Conservation (phyloP, 2,329 filamentous ascomycete genomes). For the Clonostachys rhizophaga region DNA sequence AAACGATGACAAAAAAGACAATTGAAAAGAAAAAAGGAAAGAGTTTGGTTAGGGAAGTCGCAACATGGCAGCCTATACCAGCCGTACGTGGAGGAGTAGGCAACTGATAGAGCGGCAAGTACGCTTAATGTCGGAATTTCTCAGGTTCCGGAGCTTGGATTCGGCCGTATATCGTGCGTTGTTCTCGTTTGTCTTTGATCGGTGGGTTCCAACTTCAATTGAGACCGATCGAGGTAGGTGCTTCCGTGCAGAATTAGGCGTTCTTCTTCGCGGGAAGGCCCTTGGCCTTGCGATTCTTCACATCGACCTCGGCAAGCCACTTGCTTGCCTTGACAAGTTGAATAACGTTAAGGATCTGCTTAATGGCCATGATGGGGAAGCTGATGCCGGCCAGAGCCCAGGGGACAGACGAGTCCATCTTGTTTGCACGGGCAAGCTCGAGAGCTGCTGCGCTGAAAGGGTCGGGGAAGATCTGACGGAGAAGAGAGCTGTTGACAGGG, state of each 20-base stretch:
- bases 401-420: slow-evolving; percentile 67
- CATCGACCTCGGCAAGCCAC: slow-evolving; percentile 90
- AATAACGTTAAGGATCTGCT: slow-evolving; percentile 91
- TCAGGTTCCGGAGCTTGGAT: too few relatives aligned
- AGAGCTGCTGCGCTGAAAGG: slow-evolving; percentile 90
- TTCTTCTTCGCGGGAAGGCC: slow-evolving; percentile 45
- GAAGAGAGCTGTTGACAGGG: slow-evolving; percentile 64
- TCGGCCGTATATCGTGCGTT: too few relatives aligned
- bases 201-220: too few relatives aligned
- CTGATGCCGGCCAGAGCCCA: slow-evolving; percentile 76
- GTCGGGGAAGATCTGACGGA: slow-evolving; percentile 75
- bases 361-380: slow-evolving; percentile 81
- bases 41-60: too few relatives aligned
- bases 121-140: too few relatives aligned
- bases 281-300: slow-evolving; percentile 51
- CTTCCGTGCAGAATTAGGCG: background rate
- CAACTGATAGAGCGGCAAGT: too few relatives aligned
- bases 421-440: slow-evolving; percentile 90
- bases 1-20: too few relatives aligned
- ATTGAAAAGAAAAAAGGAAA: too few relatives aligned
- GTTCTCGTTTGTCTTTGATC: too few relatives aligned
- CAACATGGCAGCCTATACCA: too few relatives aligned
- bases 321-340: slow-evolving; percentile 91
- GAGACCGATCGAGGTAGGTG: too few relatives aligned
- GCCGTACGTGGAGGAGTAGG: too few relatives aligned